Evolutionary conservation across 2,329 filamentous ascomycete species (phyloP), one percentile per base, ranked within the genome.

Genomic region (Aquanectria penicillioides): DNA sequence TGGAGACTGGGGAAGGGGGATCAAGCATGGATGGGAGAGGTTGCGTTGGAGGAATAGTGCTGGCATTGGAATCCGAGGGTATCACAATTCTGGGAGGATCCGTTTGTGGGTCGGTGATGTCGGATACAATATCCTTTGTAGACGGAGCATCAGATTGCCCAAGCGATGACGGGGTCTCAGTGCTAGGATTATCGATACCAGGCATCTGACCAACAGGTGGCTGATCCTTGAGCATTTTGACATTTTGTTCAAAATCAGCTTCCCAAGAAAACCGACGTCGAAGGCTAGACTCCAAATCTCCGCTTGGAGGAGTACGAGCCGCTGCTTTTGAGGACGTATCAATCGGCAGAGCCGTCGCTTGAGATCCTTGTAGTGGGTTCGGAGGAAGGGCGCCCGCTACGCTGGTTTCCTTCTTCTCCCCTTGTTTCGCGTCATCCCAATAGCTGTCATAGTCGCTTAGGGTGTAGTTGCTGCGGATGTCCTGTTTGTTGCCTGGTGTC

Each of bases 381-480:
- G 41, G 13, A 11, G 29, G 48, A 23, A 53, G 43, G 10, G 36
- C n/a, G 13, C 29, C 26, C 15, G 41, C 49, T 20, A 40, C 15
- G 41, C 49, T 20, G 43, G n/a, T 22, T 54, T 49, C 31, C 11
- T 55, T 59, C 11, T 61, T 59, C 4, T 58, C 46, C 12, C 38
- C 55, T 22, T 58, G 66, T 10, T 54, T 63, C 4, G 71, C 64
- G 23, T 82, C 79, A 3, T 81, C 81, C 83, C 88, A 89, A 69
- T 91, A 91, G 64, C 84, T 86, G 56, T 89, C 88, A 66, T 91
- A 91, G 38, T 90, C 87, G 59, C 82, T 82, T 1, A 86, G 83
- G 2, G 90, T 76, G 64, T 90, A 88, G 15, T 82, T 85, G 71
- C 88, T 91, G 48, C 85, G 68, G 2, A 61, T 37, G 33, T 61